phyloP scores from a whole-genome alignment of 352 stramenopile species.

The Aphanomyces invadans region DNA sequence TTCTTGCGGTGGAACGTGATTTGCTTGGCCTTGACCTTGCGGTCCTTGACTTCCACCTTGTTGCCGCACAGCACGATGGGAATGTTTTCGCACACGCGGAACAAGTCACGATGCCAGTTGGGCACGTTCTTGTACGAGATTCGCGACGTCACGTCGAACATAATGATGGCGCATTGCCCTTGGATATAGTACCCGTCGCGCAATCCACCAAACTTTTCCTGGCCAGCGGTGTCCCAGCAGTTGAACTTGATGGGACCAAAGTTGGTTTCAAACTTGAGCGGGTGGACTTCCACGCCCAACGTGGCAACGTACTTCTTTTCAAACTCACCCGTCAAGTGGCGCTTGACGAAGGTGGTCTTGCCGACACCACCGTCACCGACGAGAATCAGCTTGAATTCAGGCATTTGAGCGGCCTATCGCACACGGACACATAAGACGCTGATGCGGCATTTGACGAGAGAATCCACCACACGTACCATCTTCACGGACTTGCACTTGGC shows the following conservation, averaged over 20 bases:
- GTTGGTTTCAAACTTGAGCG: constrained; percentile 99
- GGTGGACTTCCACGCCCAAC: constrained; percentile 98
- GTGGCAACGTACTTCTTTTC: constrained; percentile 99
- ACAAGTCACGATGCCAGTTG: constrained; percentile 99
- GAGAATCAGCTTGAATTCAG: constrained; percentile 99
- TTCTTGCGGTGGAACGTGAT: constrained; percentile 99
- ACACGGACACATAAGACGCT: no score
- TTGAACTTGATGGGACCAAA: constrained; percentile 99
- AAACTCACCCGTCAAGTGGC: constrained; percentile 99
- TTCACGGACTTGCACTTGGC: background rate
- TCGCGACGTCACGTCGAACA: constrained; percentile 99
- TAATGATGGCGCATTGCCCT: constrained; percentile 99
- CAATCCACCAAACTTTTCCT: constrained; percentile 98
- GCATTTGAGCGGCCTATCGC: constrained; percentile 82
- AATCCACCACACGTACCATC: no score
- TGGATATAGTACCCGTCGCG: constrained; percentile 98
- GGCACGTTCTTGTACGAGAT: constrained; percentile 99
- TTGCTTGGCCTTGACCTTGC: constrained; percentile 99
- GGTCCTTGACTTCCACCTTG: constrained; percentile 99
- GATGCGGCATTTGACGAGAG: constrained; percentile 20
- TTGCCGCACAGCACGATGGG: constrained; percentile 99
- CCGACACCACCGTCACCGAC: constrained; percentile 99
- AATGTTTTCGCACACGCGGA: constrained; percentile 99
- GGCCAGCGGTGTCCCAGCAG: constrained; percentile 99
- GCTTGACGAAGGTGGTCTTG: constrained; percentile 99